Base-by-base conservation (phyloP, 345 rosid genomes). In the Anastatica hierochuntica region DNA sequence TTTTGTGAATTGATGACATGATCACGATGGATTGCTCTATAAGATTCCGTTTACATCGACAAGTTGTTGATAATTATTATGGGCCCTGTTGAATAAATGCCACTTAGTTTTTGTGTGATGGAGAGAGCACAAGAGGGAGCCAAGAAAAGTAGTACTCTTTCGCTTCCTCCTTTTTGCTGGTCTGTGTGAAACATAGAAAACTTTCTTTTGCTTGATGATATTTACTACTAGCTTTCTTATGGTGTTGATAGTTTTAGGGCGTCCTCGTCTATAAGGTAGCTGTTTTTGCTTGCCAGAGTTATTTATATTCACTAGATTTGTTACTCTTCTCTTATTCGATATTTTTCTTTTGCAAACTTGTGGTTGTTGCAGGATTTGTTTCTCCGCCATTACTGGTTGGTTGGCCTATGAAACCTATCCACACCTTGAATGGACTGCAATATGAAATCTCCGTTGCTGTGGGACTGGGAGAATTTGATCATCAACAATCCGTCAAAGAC, bases 381-480 rank as follows among this genome's bases (percentile, higher is more conserved):
- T 18, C 17, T 62, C 18, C 44, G 61, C 24, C 18, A 14, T 30
- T 65, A n/a, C n/a, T n/a, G n/a, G 47, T 53, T 49, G 8, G 11
- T 23, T 19, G 36, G 58, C 52, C 26, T 66, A 57, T 61, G 77
- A 81, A 69, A 68, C 73, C 76, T 49, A 40, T 72, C 68, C 43
- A 58, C 40, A 14, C 73, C 74, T 42, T 63, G 49, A 41, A 88
- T 85, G 95, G 96, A 88, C 71, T 79, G 88, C 86, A 85, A 84
- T 71, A 58, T 76, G 44, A 73, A 67, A 65, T 70, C 71, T 49
- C 69, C 87, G 24, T 43, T 73, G 53, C 82, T 53, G 58, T 84
- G 90, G 96, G 98, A 83, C 52, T 92, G 90, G 98, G 96, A 88
- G 17, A 74, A 65, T 57, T 67, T 78, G 12, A 58, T 74, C 29